These are phyloP conservation scores for Pseudogymnoascus sp. DNA, from an alignment of 2,329 filamentous ascomycete species.

Conservation along the genomic window DNA sequence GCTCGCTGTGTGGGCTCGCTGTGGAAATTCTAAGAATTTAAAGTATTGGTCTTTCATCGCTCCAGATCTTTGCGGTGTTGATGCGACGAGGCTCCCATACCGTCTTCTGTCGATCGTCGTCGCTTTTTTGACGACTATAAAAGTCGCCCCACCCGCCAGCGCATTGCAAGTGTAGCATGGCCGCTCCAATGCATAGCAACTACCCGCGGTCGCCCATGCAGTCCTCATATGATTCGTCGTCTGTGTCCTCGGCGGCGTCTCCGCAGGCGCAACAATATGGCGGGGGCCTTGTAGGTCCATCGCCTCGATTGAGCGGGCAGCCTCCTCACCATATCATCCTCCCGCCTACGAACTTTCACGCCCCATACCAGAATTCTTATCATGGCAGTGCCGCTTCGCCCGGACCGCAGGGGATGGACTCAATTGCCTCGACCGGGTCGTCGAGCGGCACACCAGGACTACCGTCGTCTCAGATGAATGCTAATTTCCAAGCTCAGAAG, in stretches of 20 bases:
- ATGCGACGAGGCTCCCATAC: neutral
- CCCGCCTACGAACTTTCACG: slow-evolving; percentile 38
- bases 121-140: neutral
- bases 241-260: slow-evolving; percentile 53
- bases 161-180: slow-evolving; percentile 35
- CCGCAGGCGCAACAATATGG: slow-evolving; percentile 47
- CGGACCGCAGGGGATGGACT: slow-evolving; percentile 44
- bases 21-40: neutral
- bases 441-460: slow-evolving; percentile 46
- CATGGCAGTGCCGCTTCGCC: slow-evolving; percentile 23
- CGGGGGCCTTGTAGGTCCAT: slow-evolving; percentile 44
- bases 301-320: slow-evolving; percentile 40
- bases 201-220: slow-evolving; percentile 55
- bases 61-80: neutral
- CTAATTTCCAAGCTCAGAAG: slow-evolving; percentile 67
- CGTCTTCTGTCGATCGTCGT: neutral
- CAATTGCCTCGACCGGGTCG: slow-evolving; percentile 51
- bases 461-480: slow-evolving; percentile 30
- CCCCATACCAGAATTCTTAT: slow-evolving; percentile 24
- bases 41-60: neutral
- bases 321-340: slow-evolving; percentile 47
- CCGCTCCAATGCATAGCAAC: slow-evolving; percentile 46
- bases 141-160: neutral
- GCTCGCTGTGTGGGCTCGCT: neutral
- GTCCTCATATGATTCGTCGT: slow-evolving; percentile 57